phyloP scores from a whole-genome alignment of 192 early-diverging fungal species.

The Lobosporangium transversale region DNA sequence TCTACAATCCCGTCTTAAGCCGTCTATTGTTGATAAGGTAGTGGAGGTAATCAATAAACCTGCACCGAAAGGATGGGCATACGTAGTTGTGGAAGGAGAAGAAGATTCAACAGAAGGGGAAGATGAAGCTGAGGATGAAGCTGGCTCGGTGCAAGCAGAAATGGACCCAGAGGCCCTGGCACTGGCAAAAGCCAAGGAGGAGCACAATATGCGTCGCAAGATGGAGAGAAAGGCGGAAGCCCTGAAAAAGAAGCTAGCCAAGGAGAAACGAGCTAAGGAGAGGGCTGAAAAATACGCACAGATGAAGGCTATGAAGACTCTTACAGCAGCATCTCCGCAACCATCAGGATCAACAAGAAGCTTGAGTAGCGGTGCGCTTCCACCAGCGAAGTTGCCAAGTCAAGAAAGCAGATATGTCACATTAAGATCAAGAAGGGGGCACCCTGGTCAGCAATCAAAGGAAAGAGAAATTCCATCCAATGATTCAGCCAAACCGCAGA shows the following conservation, averaged over 20 bases:
- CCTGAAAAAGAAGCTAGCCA: slow-evolving; percentile 23
- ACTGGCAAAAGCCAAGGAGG: slow-evolving; percentile 7
- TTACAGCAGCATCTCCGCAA: background rate
- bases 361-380: background rate
- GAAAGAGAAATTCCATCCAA: background rate
- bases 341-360: too few relatives aligned
- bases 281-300: slow-evolving; percentile 16
- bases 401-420: background rate
- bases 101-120: slow-evolving; percentile 49
- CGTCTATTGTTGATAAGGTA: slow-evolving; percentile 37
- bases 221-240: background rate
- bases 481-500: background rate
- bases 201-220: background rate
- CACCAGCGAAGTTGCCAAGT: background rate
- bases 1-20: slow-evolving; percentile 32
- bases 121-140: slow-evolving; percentile 37
- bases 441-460: background rate
- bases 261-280: slow-evolving; percentile 7
- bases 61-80: slow-evolving; percentile 59
- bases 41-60: slow-evolving; percentile 45
- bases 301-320: slow-evolving; percentile 4
- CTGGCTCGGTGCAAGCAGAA: background rate
- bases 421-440: background rate
- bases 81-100: slow-evolving; percentile 52
- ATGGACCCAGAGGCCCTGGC: background rate